phyloP scores from a whole-genome alignment of 1,139 yeast species.

The Sugiyamaella japonica region DNA sequence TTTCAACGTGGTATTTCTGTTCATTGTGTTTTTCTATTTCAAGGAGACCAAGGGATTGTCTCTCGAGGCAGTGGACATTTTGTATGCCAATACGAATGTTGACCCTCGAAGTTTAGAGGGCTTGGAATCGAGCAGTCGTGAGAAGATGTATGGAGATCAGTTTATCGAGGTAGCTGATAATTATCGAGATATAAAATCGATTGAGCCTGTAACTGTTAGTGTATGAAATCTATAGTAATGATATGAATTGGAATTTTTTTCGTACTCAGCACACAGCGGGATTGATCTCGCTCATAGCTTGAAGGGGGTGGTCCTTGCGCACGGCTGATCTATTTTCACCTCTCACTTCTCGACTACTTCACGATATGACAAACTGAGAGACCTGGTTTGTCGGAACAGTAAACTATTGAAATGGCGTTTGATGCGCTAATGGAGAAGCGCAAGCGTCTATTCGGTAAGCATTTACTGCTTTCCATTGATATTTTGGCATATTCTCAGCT shows the following conservation, averaged over 20 bases:
- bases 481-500: constrained; percentile 31
- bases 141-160: constrained; percentile 1
- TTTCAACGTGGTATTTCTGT: constrained; percentile 54
- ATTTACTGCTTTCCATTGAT: constrained; percentile 30
- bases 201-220: background rate
- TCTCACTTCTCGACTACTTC: background rate
- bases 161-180: background rate
- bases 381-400: background rate
- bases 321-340: background rate
- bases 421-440: constrained; percentile 22
- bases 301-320: no score
- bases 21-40: constrained; percentile 51
- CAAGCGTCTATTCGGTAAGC: constrained; percentile 29
- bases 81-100: constrained; percentile 19
- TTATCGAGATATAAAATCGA: background rate
- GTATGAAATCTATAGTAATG: background rate
- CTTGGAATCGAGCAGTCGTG: background rate
- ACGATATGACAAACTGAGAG: background rate
- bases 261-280: no score
- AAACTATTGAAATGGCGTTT: background rate
- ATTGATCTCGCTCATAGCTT: no score
- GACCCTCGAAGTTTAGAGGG: constrained; percentile 9
- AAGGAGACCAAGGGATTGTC: constrained; percentile 47
- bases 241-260: background rate
- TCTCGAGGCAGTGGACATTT: constrained; percentile 49